Evolutionary conservation across 169 alveolate species (phyloP).

Genomic region (Cryptosporidium ubiquitum): DNA sequence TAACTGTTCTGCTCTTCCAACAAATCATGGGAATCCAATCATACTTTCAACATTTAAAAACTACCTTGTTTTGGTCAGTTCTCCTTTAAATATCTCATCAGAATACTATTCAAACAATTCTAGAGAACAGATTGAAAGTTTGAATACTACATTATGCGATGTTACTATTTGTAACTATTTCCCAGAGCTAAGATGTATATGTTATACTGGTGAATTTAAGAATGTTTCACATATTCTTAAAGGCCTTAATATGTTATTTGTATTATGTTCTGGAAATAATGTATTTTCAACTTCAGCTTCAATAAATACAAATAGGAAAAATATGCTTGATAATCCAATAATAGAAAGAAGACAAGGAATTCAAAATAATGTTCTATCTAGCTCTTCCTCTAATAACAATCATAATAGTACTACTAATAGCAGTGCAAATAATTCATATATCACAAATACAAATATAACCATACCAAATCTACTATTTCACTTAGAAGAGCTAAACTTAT

Average conservation of each 20-base stretch:
- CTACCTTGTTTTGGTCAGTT: constrained; percentile 38
- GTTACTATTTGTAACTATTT: constrained; percentile 57
- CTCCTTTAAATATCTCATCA: background rate
- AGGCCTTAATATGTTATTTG: constrained; percentile 54
- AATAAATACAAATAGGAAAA: background rate
- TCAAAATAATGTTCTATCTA: background rate
- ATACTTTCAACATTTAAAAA: constrained; percentile 46
- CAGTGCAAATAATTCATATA: background rate
- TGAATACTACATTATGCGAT: constrained; percentile 36
- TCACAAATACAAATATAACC: background rate
- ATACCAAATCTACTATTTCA: constrained; percentile 51
- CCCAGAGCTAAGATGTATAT: constrained; percentile 58
- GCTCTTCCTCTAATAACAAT: background rate
- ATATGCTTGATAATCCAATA: background rate
- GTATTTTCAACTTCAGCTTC: background rate
- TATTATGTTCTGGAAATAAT: constrained; percentile 41
- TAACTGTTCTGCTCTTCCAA: constrained; percentile 65
- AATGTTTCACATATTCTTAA: constrained; percentile 54
- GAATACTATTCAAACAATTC: background rate
- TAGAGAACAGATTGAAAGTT: background rate
- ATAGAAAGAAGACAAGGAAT: background rate
- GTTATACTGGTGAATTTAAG: constrained; percentile 67
- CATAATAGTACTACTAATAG: background rate
- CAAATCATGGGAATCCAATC: constrained; percentile 51
- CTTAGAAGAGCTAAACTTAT: constrained; percentile 35